Evolutionary conservation across 2,329 filamentous ascomycete genomes (phyloP), one percentile per base, ranked within the genome.

Genomic region (Neoarthrinium moseri): DNA sequence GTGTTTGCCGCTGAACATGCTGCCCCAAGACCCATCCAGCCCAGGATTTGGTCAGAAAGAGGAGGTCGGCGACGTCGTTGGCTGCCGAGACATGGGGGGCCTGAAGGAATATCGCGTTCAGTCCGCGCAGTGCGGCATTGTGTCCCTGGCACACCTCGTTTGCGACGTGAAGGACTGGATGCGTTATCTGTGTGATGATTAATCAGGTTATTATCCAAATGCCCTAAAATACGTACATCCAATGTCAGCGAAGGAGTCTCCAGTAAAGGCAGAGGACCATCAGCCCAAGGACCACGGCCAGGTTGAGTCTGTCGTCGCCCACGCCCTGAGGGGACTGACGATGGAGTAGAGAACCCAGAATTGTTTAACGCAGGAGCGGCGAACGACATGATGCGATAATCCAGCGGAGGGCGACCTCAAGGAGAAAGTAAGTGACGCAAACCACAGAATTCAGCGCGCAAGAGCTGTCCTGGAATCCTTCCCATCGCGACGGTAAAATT

Each of bases 71-170:
- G n/a, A 63, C 50, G 34, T 67, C 64, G 22, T 52, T 42, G 1
- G 50, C 32, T n/a, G 47, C 32, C 5, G 48, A 55, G 10, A 69
- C 48, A 44, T 60, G 55, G 2, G 60, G 58, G 5, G 63, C 62
- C 49, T 69, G 65, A 2, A 66, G 55, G 48, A 60, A 66, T 15
- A 69, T 59, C 12, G 62, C 57, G 51, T 69, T 70, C 8, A 69
- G 55, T 11, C 59, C 61, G 20, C 66, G 63, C 17, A 69, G 52
- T 49, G 68, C 57, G 15, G 59, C 54, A 47, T 69, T 69, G 53
- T 69, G 65, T 11, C 60, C 53, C 23, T 62, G 49, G 2, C 58
- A 52, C 47, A 68, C 58, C 40, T 68, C 64, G 34, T 62, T 61
- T 15, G 62, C 63, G 24, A 64, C 57, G 41, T 61, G 50, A 2